Evolutionary conservation across 768 basidiomycete genomes (phyloP), one percentile per base, ranked within the genome.

Genomic region (Rhizopogon vulgaris): DNA sequence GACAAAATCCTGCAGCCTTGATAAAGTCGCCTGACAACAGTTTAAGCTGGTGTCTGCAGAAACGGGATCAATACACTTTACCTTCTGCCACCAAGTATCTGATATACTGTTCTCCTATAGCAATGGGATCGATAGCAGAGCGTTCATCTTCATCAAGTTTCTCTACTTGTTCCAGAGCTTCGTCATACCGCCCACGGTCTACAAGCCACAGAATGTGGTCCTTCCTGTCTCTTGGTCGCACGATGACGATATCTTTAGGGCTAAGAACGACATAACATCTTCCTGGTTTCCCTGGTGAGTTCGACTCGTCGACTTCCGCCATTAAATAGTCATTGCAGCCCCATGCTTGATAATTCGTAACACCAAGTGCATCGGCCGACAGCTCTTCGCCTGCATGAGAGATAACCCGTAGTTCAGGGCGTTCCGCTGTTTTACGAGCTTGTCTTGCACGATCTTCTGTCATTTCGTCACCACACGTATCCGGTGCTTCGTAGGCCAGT

Each of bases 131-230:
- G 49, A 88, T 69, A 30, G 69, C 64, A 7, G 73, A 25, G 28
- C 42, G 54, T 27, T 65, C 63, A 12, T 58, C 61, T 28, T 69
- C 58, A 0, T 56, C 51, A n/a, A 91, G 73, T 55, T 74, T 73
- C 70, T 97, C 93, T 10, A 90, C 80, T 53, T 84, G 84, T 9
- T 76, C 78, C 57, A 99, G 70, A 3, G 96, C 96, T 60, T 97
- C 93, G 59, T 95, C 93, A 59, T 91, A 99, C 57, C 83, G 72
- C 63, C 79, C 75, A 58, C 82, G 76, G 63, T 97, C 92, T 10
- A 97, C 85, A 15, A 99, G 70, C 96, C 96, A 99, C 8, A 78
- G 74, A 38, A 99, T 81, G 64, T 94, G 94, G 65, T 99, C 96
- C 59, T 82, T 78, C 63, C 80, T 78, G 72, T 98, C 96, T 53